Conservation (phyloP, 2,329 filamentous ascomycete species). For the Paecilomyces niveus region DNA sequence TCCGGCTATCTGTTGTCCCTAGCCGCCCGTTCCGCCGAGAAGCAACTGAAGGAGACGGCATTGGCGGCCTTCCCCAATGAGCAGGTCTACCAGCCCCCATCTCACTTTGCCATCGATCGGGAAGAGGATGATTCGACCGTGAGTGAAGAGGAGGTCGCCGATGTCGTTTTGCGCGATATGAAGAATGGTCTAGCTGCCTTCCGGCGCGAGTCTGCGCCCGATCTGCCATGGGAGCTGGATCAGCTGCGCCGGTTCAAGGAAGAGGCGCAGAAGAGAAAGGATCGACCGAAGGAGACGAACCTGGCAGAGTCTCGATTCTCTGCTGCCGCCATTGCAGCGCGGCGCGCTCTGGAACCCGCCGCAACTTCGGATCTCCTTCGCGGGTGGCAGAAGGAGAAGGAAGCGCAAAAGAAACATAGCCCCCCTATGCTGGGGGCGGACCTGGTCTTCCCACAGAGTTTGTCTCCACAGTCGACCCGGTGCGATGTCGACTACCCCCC, state of each 20-base stretch:
- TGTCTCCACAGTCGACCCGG: slow-evolving; percentile 75
- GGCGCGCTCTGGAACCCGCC: slow-evolving; percentile 10
- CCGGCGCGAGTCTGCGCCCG: slow-evolving; percentile 37
- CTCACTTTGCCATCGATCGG: slow-evolving; percentile 41
- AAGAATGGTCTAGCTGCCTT: slow-evolving; percentile 23
- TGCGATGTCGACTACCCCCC: slow-evolving; percentile 67
- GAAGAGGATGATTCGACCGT: slow-evolving; percentile 26
- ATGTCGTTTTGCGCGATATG: slow-evolving; percentile 18
- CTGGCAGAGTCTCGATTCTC: slow-evolving; percentile 25
- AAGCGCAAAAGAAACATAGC: slow-evolving; percentile 51
- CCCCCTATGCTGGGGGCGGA: slow-evolving; percentile 87
- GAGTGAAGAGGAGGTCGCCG: slow-evolving; percentile 21
- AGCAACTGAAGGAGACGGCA: slow-evolving; percentile 63
- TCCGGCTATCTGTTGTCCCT: slow-evolving; percentile 71
- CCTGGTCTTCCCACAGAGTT: slow-evolving; percentile 71
- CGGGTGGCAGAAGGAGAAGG: slow-evolving; percentile 14
- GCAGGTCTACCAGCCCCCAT: slow-evolving; percentile 38
- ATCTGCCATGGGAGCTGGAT: slow-evolving; percentile 64
- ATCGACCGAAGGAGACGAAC: slow-evolving; percentile 23
- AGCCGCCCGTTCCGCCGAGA: slow-evolving; percentile 71
- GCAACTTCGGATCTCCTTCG: slow-evolving; percentile 4
- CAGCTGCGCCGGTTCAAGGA: slow-evolving; percentile 75
- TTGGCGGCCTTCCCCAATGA: slow-evolving; percentile 45
- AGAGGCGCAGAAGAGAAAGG: slow-evolving; percentile 44
- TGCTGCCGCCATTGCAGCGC: slow-evolving; percentile 20